Percentiles rank a stretch among this genome's conserved stretches.
Conservation (phyloP, 768 basidiomycete species). For the Suillus tomentosus region DNA sequence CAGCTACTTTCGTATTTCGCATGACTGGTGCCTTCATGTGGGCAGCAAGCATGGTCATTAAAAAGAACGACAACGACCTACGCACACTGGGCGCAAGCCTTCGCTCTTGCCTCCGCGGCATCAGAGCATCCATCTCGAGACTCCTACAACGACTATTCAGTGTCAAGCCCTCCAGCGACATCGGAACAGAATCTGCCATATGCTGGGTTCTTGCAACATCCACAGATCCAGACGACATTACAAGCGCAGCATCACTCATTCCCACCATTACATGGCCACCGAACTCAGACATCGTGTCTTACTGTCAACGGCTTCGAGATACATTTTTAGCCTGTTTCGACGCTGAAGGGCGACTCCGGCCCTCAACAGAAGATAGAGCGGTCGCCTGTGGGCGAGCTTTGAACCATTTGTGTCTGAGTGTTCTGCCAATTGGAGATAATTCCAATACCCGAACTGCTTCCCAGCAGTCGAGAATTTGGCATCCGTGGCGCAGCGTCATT, state of each 20-base stretch:
- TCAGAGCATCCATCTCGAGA: background rate
- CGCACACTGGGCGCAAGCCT: background rate
- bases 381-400: slow-evolving; percentile 8
- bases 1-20: slow-evolving; percentile 8
- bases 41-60: background rate
- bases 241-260: slow-evolving; percentile 8
- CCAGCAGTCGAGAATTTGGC: slow-evolving; percentile 2
- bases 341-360: slow-evolving; percentile 1
- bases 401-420: slow-evolving; percentile 1
- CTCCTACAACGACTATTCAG: background rate
- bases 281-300: background rate
- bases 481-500: background rate
- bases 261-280: slow-evolving; percentile 8
- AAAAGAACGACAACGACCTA: background rate
- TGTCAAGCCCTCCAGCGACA: background rate
- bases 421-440: background rate
- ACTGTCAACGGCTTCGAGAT: slow-evolving; percentile 6
- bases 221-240: slow-evolving; percentile 8
- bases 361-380: slow-evolving; percentile 1
- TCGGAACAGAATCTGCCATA: background rate
- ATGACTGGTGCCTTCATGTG: slow-evolving; percentile 11
- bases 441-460: background rate
- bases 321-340: slow-evolving; percentile 11
- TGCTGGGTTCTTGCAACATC: slow-evolving; percentile 12
- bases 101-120: background rate